Evolutionary conservation across 176 grass and related monocot species (phyloP).

Genomic region (Aegilops longissima): DNA sequence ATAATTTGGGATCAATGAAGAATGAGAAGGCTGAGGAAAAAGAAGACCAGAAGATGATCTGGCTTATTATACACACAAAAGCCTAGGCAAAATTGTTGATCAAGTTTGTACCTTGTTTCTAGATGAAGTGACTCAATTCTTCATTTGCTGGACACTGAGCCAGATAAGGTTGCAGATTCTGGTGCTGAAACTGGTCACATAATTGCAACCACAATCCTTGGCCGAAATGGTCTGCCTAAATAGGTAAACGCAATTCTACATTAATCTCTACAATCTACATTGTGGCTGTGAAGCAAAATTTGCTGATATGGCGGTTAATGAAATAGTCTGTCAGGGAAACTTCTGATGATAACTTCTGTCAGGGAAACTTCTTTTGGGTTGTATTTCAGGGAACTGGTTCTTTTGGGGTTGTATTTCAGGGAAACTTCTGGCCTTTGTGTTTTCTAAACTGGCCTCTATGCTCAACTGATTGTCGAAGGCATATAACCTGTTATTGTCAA

Average conservation of each 20-base stretch:
- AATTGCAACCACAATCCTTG: constrained; percentile 55
- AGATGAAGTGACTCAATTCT: constrained; percentile 28
- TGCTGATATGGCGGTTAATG: constrained; percentile 29
- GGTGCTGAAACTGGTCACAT: constrained; percentile 58
- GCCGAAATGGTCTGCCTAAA: no score
- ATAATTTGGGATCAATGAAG: no score
- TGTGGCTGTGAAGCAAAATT: neutral
- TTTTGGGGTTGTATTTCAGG: constrained; percentile 80
- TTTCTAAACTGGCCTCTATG: constrained; percentile 7
- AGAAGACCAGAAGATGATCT: no score
- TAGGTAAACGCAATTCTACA: no score
- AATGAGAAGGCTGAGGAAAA: no score
- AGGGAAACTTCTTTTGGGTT: no score
- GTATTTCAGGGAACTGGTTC: constrained; percentile 57
- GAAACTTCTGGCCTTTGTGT: constrained; percentile 22
- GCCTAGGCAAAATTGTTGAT: no score
- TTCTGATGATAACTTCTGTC: no score
- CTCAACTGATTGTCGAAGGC: neutral
- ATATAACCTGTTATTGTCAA: constrained; percentile 30
- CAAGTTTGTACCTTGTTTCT: neutral
- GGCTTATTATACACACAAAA: neutral
- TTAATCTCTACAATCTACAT: neutral
- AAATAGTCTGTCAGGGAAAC: constrained; percentile 43
- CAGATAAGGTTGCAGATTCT: constrained; percentile 48
- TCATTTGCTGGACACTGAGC: constrained; percentile 60